These are phyloP conservation scores for Colletotrichum sp. DNA, from an alignment of 2,329 filamentous ascomycete genomes.

Conservation along the genomic window DNA sequence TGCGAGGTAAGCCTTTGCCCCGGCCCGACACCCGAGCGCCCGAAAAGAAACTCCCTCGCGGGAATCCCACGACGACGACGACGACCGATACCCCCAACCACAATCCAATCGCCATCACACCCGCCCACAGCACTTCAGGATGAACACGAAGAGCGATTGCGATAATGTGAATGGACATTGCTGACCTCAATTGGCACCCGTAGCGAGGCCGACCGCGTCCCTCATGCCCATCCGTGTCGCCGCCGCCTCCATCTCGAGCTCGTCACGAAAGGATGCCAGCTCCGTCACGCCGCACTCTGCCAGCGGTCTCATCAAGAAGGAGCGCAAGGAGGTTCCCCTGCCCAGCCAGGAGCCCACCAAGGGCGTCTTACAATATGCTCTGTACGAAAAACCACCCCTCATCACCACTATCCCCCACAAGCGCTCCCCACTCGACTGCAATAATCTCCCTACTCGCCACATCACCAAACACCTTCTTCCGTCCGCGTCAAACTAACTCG, in stretches of 20 bases:
- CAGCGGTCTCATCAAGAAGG: constrained; percentile 55
- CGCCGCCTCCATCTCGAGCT: constrained; percentile 69
- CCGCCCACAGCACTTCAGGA: not conserved
- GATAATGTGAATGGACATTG: constrained; percentile 22
- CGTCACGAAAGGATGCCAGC: constrained; percentile 67
- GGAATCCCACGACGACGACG: not conserved
- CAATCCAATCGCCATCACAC: not conserved
- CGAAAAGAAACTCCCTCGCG: not conserved
- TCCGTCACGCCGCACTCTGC: constrained; percentile 55
- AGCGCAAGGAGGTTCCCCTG: constrained; percentile 75
- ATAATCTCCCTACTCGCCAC: not conserved
- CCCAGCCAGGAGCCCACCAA: constrained; percentile 81
- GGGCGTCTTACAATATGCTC: constrained; percentile 81
- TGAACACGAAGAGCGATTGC: not conserved
- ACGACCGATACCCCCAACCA: not conserved
- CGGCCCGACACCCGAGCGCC: not conserved
- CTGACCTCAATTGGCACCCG: constrained; percentile 9
- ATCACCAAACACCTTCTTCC: not conserved
- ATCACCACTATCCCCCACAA: not conserved
- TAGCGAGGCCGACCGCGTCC: constrained; percentile 70
- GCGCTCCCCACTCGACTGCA: not conserved
- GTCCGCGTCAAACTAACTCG: not conserved
- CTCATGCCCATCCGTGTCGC: constrained; percentile 68
- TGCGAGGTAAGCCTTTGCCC: constrained; percentile 48
- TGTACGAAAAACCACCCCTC: constrained; percentile 62